These are phyloP conservation scores for Aspergillus aculeatus DNA, from an alignment of 2,329 filamentous ascomycete genomes.

Conservation along the genomic window DNA sequence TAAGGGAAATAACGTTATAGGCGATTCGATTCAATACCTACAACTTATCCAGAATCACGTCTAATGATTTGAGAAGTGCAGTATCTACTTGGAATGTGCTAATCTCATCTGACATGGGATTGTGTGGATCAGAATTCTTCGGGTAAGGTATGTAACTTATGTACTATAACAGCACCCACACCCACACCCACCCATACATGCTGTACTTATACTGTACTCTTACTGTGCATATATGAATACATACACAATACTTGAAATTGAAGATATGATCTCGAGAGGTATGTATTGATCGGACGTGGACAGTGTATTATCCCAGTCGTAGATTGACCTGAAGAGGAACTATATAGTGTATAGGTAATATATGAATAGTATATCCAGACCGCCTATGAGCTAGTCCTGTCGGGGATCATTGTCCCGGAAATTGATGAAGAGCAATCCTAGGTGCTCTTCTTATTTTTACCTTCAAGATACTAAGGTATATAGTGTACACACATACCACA, in stretches of 20 bases:
- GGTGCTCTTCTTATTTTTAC: constrained; percentile 9
- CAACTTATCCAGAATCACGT: not conserved
- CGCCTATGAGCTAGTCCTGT: constrained; percentile 13
- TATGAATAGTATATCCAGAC: not conserved
- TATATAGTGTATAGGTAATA: not conserved
- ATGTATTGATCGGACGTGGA: too few species aligned
- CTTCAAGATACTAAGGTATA: not conserved
- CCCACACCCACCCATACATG: too few species aligned
- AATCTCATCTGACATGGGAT: too few species aligned
- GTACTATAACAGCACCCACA: too few species aligned
- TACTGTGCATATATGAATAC: too few species aligned
- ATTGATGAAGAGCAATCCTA: constrained; percentile 27
- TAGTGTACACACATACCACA: not conserved
- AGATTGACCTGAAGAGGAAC: too few species aligned
- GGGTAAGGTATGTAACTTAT: too few species aligned
- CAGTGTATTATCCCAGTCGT: too few species aligned
- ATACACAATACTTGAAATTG: too few species aligned
- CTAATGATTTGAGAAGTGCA: not conserved
- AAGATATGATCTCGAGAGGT: too few species aligned
- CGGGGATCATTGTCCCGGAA: constrained; percentile 20
- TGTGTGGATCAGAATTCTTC: too few species aligned
- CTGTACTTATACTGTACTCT: too few species aligned
- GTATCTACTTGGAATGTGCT: not conserved
- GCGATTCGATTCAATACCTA: not conserved
- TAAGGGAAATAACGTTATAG: constrained; percentile 10